Evolutionary conservation across 1,139 yeast species (phyloP).

Genomic region (Sugiyamaella pinicola): DNA sequence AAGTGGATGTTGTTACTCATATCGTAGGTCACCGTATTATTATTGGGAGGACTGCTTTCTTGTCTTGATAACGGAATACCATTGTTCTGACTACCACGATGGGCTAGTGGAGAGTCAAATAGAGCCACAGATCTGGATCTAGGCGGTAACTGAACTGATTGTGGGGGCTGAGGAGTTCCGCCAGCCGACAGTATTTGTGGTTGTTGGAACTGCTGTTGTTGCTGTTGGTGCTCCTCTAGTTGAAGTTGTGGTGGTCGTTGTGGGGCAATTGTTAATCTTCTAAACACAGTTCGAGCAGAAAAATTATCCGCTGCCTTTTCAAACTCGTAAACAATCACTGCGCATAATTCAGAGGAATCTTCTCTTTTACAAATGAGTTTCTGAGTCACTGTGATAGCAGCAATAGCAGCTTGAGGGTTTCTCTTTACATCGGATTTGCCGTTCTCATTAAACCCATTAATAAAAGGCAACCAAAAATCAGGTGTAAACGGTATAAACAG

Average conservation of each 20-base stretch:
- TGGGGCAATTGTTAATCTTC: slow-evolving; percentile 30
- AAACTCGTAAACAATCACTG: slow-evolving; percentile 43
- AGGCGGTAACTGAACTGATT: slow-evolving; percentile 2
- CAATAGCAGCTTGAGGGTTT: slow-evolving; percentile 40
- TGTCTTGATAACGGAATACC: slow-evolving; percentile 14
- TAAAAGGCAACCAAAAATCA: slow-evolving; percentile 46
- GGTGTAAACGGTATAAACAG: slow-evolving; percentile 43
- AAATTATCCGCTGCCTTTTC: slow-evolving; percentile 41
- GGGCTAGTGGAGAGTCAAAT: slow-evolving; percentile 30
- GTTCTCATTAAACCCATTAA: slow-evolving; percentile 38
- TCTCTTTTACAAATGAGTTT: slow-evolving; percentile 27
- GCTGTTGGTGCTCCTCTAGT: not conserved
- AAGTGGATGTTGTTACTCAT: slow-evolving; percentile 3
- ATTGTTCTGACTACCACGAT: slow-evolving; percentile 16
- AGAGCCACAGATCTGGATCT: slow-evolving; percentile 13
- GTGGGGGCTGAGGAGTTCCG: slow-evolving; percentile 9
- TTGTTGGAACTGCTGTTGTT: slow-evolving; percentile 1
- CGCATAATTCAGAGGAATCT: slow-evolving; percentile 30
- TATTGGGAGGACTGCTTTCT: slow-evolving; percentile 8
- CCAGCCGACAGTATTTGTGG: not conserved
- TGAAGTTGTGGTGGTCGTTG: not conserved
- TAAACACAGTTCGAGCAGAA: slow-evolving; percentile 43
- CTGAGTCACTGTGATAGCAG: slow-evolving; percentile 44
- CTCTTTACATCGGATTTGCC: slow-evolving; percentile 30
- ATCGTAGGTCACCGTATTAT: slow-evolving; percentile 8